These are phyloP conservation scores for Bryoerythrophyllum caledonicum DNA, from an alignment of 225 moss, liverwort and hornwort species.

Conservation along the genomic window DNA sequence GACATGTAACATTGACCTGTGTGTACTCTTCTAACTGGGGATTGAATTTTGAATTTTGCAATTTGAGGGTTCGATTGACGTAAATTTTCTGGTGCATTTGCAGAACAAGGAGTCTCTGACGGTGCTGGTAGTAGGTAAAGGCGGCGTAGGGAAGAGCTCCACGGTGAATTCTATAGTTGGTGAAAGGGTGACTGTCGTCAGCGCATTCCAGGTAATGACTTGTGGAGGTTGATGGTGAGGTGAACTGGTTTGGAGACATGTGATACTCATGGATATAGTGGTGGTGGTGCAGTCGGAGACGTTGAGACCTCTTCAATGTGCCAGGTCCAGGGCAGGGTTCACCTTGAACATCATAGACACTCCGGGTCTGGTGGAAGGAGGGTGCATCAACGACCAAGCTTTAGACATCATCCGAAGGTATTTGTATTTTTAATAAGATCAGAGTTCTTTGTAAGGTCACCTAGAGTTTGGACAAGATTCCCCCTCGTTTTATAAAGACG, in stretches of 20 bases:
- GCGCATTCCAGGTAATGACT: conserved; percentile 72
- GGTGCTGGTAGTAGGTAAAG: conserved; percentile 79
- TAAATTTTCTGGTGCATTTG: conserved; percentile 18
- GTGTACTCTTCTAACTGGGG: too few relatives aligned
- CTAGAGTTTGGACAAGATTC: too few relatives aligned
- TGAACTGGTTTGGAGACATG: background rate
- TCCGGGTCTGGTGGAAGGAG: conserved; percentile 81
- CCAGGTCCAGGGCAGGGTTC: conserved; percentile 76
- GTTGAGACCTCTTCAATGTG: conserved; percentile 77
- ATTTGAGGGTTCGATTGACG: background rate
- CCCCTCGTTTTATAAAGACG: too few relatives aligned
- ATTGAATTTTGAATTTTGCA: background rate
- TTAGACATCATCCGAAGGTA: conserved; percentile 76
- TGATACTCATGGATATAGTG: background rate
- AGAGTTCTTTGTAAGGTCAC: background rate
- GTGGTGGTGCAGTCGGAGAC: conserved; percentile 62
- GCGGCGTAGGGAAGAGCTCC: conserved; percentile 87
- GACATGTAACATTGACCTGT: too few relatives aligned
- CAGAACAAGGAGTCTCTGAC: conserved; percentile 78
- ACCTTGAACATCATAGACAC: conserved; percentile 82
- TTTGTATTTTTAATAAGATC: background rate
- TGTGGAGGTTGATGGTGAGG: background rate
- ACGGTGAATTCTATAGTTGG: conserved; percentile 85
- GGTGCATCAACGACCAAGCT: conserved; percentile 83
- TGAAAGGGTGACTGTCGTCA: conserved; percentile 79